Evolutionary conservation across 106 monocot species (phyloP).

Genomic region (Hemerocallis citrina): DNA sequence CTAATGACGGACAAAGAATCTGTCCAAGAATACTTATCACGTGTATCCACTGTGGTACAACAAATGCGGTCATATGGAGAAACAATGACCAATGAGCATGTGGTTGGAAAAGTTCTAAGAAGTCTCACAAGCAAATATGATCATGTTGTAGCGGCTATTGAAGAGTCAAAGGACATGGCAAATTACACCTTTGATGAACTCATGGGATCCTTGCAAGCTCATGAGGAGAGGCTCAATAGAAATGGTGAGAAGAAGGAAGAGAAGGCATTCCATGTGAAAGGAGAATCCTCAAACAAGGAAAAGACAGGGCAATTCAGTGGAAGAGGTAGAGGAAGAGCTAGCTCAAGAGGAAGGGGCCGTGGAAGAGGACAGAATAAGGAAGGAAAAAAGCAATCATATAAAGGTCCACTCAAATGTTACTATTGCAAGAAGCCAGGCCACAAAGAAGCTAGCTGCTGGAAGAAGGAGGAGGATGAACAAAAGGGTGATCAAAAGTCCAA

Average conservation of each 20-base stretch:
- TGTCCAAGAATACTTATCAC: not conserved
- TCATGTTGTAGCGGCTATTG: too few relatives aligned
- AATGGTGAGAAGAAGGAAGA: too few relatives aligned
- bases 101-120: not conserved
- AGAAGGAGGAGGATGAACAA: constrained; percentile 1
- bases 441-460: constrained; percentile 3
- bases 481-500: constrained; percentile 3
- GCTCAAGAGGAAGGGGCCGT: not conserved
- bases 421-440: constrained; percentile 2
- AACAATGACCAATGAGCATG: not conserved
- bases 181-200: too few relatives aligned
- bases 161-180: too few relatives aligned
- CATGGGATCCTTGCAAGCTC: too few relatives aligned
- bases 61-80: constrained; percentile 3
- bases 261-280: not conserved
- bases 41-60: not conserved
- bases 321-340: too few relatives aligned
- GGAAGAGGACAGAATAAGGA: too few relatives aligned
- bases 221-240: not conserved
- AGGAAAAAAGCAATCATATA: not conserved
- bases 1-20: not conserved
- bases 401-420: constrained; percentile 6
- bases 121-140: too few relatives aligned
- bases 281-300: too few relatives aligned
- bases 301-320: too few relatives aligned